These are phyloP conservation scores for Musa troglodytarum DNA, from an alignment of 176 grass and related monocot genomes.

Conservation along the genomic window DNA sequence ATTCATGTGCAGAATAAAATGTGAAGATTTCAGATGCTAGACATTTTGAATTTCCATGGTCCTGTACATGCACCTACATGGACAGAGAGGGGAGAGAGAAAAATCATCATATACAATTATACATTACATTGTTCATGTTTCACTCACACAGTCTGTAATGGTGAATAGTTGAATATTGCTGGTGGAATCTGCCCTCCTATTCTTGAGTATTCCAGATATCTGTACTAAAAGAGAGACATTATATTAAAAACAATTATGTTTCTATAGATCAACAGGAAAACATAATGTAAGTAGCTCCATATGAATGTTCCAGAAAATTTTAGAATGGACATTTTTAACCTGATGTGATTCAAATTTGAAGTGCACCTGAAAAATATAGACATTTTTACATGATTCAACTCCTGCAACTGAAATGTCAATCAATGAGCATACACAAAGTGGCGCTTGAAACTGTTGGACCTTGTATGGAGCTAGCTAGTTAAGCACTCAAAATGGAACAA, in stretches of 20 bases:
- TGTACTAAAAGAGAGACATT: slow-evolving; percentile 9
- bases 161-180: slow-evolving; percentile 44
- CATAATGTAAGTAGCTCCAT: no score
- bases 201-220: slow-evolving; percentile 46
- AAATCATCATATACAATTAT: not conserved
- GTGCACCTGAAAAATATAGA: no score
- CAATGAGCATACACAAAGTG: no score
- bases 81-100: not conserved
- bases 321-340: no score
- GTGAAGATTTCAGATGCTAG: not conserved
- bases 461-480: no score
- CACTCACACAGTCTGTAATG: slow-evolving; percentile 72
- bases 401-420: no score
- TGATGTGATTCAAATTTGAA: no score
- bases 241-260: not conserved
- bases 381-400: no score
- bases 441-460: no score
- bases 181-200: slow-evolving; percentile 47
- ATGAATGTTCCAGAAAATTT: no score
- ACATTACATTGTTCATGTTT: not conserved
- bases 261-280: not conserved
- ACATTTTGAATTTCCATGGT: not conserved
- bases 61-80: not conserved
- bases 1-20: not conserved
- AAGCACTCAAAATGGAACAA: no score